Conservation (phyloP, 805 yeast genomes). For the Ogataea zsoltii region DNA sequence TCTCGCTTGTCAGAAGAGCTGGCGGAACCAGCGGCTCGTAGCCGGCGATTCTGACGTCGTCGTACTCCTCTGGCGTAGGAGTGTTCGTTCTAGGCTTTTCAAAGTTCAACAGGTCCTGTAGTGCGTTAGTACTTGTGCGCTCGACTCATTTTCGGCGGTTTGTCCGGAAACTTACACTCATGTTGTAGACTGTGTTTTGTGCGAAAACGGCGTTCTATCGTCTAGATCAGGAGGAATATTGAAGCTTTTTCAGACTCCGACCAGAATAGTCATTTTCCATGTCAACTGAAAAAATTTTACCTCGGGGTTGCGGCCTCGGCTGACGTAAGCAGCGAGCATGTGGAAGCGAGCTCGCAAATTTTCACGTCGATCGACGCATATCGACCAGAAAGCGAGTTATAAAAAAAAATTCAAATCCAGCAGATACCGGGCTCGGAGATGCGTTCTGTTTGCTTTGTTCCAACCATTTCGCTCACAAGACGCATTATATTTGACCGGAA, state of each 20-base stretch:
- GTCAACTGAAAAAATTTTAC: neutral
- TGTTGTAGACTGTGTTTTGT: neutral
- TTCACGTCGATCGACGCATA: neutral
- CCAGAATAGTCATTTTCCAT: neutral
- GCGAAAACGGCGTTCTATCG: too few relatives aligned
- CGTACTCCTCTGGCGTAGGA: constrained; percentile 66
- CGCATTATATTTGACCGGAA: too few relatives aligned
- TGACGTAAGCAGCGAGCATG: neutral
- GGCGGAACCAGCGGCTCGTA: constrained; percentile 96
- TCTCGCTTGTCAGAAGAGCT: constrained; percentile 82
- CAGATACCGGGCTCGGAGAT: neutral
- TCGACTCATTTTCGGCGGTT: neutral
- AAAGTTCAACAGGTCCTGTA: constrained; percentile 10
- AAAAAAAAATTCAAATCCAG: neutral
- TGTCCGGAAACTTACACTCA: neutral
- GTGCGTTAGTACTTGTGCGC: neutral
- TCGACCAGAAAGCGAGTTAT: neutral
- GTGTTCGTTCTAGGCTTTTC: constrained; percentile 30
- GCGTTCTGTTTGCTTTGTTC: neutral
- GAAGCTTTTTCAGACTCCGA: too few relatives aligned
- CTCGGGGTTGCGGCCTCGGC: neutral
- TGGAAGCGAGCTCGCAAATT: too few relatives aligned
- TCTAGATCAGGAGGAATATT: too few relatives aligned
- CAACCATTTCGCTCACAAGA: too few relatives aligned
- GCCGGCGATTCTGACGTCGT: constrained; percentile 76